Conservation (phyloP, 139 green algal genomes). For the Trebouxia sp. region DNA sequence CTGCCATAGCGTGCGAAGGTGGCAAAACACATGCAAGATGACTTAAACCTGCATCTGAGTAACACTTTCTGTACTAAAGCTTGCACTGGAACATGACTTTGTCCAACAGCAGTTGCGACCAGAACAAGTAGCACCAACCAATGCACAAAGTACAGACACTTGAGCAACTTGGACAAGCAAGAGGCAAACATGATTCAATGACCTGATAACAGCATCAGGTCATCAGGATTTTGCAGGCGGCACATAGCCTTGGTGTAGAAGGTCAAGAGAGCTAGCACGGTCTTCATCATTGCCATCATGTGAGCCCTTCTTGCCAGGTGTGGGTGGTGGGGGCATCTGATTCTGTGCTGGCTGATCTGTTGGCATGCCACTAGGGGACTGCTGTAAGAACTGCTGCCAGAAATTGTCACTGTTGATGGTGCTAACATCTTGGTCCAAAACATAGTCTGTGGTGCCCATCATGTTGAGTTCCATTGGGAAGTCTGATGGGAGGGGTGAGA, state of each 20-base stretch:
- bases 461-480: conserved; percentile 24
- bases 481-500: neutral
- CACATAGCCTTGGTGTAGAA: conserved; percentile 1
- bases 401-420: conserved; percentile 21
- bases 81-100: too few relatives aligned
- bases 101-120: too few relatives aligned
- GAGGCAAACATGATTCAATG: too few relatives aligned
- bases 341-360: neutral
- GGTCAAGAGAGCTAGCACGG: neutral
- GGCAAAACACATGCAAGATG: neutral
- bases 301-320: neutral
- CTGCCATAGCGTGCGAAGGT: neutral
- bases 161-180: neutral
- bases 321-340: conserved; percentile 3
- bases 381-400: conserved; percentile 11
- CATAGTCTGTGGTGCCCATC: conserved; percentile 13
- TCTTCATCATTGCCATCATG: neutral
- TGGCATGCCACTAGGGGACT: conserved; percentile 8
- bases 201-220: too few relatives aligned
- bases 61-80: too few relatives aligned
- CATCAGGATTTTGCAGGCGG: conserved; percentile 3
- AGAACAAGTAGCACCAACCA: too few relatives aligned
- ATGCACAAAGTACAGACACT: neutral
- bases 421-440: conserved; percentile 8
- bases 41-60: too few relatives aligned